Base-by-base conservation (phyloP, 2,329 filamentous ascomycete species). In the Exophiala bonariae region DNA sequence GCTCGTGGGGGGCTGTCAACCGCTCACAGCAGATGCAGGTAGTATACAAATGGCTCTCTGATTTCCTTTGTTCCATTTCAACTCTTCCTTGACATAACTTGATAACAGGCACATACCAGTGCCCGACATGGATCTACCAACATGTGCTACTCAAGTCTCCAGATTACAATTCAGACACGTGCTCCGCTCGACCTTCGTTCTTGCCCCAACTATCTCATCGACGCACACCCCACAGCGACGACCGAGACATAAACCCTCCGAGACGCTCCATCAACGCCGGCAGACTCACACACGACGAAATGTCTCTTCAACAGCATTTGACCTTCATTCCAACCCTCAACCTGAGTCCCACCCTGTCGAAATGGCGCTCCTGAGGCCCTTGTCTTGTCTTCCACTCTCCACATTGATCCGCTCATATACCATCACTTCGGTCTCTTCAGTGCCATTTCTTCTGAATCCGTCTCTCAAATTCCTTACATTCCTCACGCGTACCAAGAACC, bases 401-500 rank as follows among this genome's bases (percentile, higher is more conserved):
- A 54, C 46, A 8, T 26, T 61, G 9, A 44, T 61, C 13, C 47
- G 57, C 11, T 59, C 57, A 6, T 61, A 59, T 47, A 14, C 48
- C 9, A 56, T 61, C 19, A 61, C 51, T n/a, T 53, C 54, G 10
- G 44, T 59, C 22, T 61, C 58, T 26, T 59, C 57, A 2, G 43
- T 54, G 30, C 50, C 58, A 4, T 44, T 85, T 3, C 79, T 95
- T 3, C 79, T 95, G 2, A 71, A 74, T 2, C 83, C 87, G 0
- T 90, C 86, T 6, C 74, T 93, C 37, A 75, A 75, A 43, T 66
- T 86, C 49, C 85, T 95, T 69, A 79, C 76, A 5, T 65, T 78
- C 17, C 78, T 95, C 58, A 86, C 90, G 9, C 77, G 89, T 64
- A 83, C 86, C 19, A 79, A 79, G 41, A 83, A 73, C 47, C 71